phyloP scores from a whole-genome alignment of 2,329 filamentous ascomycete species.

The Fusarium sp. region DNA sequence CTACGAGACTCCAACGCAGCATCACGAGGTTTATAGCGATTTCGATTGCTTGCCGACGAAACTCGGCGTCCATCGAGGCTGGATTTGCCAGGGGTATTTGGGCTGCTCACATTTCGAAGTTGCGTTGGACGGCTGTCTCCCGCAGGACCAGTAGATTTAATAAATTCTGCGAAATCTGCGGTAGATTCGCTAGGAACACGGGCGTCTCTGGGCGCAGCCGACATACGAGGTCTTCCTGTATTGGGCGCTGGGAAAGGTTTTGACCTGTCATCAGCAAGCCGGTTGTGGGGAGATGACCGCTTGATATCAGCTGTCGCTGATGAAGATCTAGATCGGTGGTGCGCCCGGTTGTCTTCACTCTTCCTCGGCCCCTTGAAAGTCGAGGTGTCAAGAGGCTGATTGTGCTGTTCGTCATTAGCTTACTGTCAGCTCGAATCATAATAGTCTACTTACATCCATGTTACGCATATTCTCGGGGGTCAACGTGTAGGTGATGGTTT shows the following conservation, averaged over 20 bases:
- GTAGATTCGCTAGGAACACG: conserved; percentile 76
- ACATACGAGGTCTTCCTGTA: conserved; percentile 37
- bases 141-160: conserved; percentile 83
- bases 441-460: conserved; percentile 69
- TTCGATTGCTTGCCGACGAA: conserved; percentile 57
- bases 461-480: conserved; percentile 84
- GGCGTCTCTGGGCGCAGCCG: conserved; percentile 73
- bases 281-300: conserved; percentile 43
- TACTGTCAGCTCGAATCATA: background rate
- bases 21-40: conserved; percentile 76
- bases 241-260: conserved; percentile 40
- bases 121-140: conserved; percentile 54
- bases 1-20: conserved; percentile 70
- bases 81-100: conserved; percentile 49
- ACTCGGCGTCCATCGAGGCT: conserved; percentile 55
- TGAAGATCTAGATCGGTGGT: conserved; percentile 61
- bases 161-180: conserved; percentile 88
- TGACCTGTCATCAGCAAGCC: conserved; percentile 36
- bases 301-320: conserved; percentile 56
- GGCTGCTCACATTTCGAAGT: conserved; percentile 50
- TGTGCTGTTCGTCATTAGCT: conserved; percentile 51
- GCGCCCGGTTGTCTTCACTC: conserved; percentile 59
- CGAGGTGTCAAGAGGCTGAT: conserved; percentile 56
- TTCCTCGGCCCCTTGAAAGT: conserved; percentile 56
- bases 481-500: conserved; percentile 84